Evolutionary conservation across 2,329 filamentous ascomycete species (phyloP).

Genomic region (Aspergillus cejpii): DNA sequence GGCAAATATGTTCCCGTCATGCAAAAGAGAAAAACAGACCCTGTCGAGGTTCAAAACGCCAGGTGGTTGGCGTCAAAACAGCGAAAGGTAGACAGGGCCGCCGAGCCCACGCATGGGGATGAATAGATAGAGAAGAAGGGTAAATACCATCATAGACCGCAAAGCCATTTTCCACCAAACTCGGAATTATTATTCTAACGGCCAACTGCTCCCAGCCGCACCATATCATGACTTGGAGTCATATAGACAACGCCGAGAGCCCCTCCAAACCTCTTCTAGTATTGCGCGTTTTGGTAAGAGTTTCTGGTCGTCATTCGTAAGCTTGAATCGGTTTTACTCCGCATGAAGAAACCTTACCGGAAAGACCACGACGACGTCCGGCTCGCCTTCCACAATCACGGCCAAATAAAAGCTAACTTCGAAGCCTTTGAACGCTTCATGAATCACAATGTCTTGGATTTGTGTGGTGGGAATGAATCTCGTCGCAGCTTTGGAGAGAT

Average conservation of each 20-base stretch:
- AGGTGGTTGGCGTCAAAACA: constrained; percentile 51
- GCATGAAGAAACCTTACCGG: constrained; percentile 48
- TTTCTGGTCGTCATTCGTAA: constrained; percentile 35
- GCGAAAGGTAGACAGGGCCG: constrained; percentile 32
- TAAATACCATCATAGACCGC: constrained; percentile 8
- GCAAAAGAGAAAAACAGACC: constrained; percentile 51
- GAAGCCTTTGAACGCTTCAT: constrained; percentile 90
- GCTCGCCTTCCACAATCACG: constrained; percentile 83
- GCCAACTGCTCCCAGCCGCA: not conserved
- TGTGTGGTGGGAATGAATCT: constrained; percentile 82
- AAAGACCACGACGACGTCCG: constrained; percentile 90
- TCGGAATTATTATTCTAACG: not conserved
- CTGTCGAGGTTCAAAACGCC: constrained; percentile 57
- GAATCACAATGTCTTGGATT: constrained; percentile 88
- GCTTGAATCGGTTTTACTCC: not conserved
- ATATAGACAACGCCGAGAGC: constrained; percentile 73
- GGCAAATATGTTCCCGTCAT: constrained; percentile 55
- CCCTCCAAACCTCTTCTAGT: constrained; percentile 85
- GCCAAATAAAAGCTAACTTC: constrained; percentile 84
- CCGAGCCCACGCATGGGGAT: constrained; percentile 13
- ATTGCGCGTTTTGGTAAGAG: constrained; percentile 67
- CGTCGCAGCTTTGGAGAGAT: constrained; percentile 57
- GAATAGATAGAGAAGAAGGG: constrained; percentile 5
- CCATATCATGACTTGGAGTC: constrained; percentile 49
- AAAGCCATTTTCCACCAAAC: constrained; percentile 4